A percentile compares a stretch with the other conserved stretches of the same genome.
Evolutionary conservation across 2,329 filamentous ascomycete species (phyloP).

Genomic region (Magnaporthiopsis poae): DNA sequence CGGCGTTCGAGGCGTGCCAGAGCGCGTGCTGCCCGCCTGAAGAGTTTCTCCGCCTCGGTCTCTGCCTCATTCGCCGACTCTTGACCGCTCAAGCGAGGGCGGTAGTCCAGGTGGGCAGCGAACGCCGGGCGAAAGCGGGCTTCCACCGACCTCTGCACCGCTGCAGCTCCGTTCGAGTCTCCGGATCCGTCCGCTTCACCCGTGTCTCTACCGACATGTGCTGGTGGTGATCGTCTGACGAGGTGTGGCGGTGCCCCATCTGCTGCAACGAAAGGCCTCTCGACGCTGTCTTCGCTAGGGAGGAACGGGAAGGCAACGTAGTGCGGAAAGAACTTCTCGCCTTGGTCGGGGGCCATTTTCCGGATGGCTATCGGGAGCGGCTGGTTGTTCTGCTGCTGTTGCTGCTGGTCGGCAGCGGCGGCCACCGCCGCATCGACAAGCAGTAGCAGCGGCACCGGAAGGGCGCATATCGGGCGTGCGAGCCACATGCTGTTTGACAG

Average conservation of each 20-base stretch:
- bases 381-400: constrained; percentile 10
- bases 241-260: neutral
- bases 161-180: neutral
- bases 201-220: constrained; percentile 12
- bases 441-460: constrained; percentile 23
- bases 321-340: constrained; percentile 64
- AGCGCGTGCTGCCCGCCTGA: constrained; percentile 35
- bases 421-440: constrained; percentile 33
- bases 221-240: neutral
- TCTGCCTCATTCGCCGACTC: constrained; percentile 11
- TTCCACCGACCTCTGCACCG: constrained; percentile 14
- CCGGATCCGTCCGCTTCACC: constrained; percentile 8
- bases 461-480: neutral
- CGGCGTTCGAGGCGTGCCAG: constrained; percentile 43
- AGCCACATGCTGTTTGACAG: neutral
- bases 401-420: constrained; percentile 21
- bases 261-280: neutral
- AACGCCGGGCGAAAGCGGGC: constrained; percentile 40
- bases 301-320: constrained; percentile 47
- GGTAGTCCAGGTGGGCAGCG: constrained; percentile 32
- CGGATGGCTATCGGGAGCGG: constrained; percentile 50
- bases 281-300: constrained; percentile 9
- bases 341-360: constrained; percentile 61
- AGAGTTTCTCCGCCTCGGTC: constrained; percentile 12
- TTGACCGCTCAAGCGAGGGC: constrained; percentile 4